Conservation (phyloP, 2,329 filamentous ascomycete species). For the Lasiodiplodia hormozganensis region DNA sequence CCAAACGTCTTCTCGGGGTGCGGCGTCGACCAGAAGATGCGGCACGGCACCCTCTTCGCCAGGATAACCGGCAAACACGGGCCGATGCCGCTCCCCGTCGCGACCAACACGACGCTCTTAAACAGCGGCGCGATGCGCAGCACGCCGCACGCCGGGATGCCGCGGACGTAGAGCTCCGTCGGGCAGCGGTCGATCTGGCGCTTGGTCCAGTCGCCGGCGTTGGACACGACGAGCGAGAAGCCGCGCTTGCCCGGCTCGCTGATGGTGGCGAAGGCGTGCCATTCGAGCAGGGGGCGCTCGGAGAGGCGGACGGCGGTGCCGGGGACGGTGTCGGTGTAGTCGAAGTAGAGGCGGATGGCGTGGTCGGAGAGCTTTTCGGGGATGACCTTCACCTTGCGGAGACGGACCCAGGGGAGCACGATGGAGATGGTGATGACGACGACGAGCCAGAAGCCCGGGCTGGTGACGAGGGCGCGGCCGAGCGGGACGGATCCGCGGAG, state of each 20-base stretch:
- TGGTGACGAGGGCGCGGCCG: conserved; percentile 50
- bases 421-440: conserved; percentile 68
- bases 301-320: conserved; percentile 21
- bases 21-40: conserved; percentile 74
- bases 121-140: conserved; percentile 42
- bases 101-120: conserved; percentile 41
- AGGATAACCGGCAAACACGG: conserved; percentile 61
- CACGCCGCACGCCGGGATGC: conserved; percentile 40
- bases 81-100: conserved; percentile 45
- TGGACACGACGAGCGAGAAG: conserved; percentile 42
- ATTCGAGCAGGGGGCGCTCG: conserved; percentile 39
- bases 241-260: conserved; percentile 38
- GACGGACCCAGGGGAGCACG: conserved; percentile 74
- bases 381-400: conserved; percentile 71
- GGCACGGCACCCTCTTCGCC: conserved; percentile 48
- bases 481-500: conserved; percentile 40
- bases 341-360: conserved; percentile 69
- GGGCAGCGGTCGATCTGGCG: conserved; percentile 35
- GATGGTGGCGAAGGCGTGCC: conserved; percentile 49
- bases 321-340: conserved; percentile 21
- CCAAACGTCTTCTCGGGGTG: conserved; percentile 70
- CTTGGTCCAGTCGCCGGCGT: conserved; percentile 46
- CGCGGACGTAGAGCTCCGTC: conserved; percentile 40
- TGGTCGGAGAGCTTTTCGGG: conserved; percentile 74
- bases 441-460: conserved; percentile 73